Base-by-base conservation (phyloP, 2,329 filamentous ascomycete genomes). In the Curvularia spicifera region DNA sequence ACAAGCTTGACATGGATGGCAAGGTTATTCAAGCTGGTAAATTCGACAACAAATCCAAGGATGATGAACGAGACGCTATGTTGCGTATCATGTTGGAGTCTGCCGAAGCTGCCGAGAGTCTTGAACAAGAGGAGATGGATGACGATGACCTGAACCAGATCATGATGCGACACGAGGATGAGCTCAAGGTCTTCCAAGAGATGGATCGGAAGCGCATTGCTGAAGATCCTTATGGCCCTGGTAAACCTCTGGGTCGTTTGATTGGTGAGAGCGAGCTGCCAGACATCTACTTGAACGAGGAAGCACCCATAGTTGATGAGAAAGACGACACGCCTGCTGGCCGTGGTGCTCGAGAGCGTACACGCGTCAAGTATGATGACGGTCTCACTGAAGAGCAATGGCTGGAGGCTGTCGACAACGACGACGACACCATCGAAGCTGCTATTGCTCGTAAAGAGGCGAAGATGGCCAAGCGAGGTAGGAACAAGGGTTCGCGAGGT, bases 11-110 rank as follows among this genome's bases (percentile, higher is more conserved):
- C 77, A 97, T 99, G 90, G 95, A 99, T 74, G 94, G 95, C 81
- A 99, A 99, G 79, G 93, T 99, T 74, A 99, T 99, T 69, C 95
- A 99, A 76, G 95, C 95, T 59, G 95, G 95, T 87, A 96, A 96
- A 75, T 99, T 99, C 81, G 95, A 99, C 70, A 98, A 99, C 82
- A 99, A 98, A 75, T 99, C 95, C 1, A 98, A 95, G 0, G 95
- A 97, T 76, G 96, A 96, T 53, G 95, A 99, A 78, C 91, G 95
- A 83, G 95, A 99, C 73, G 94, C 95, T 43, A 94, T 99, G 87
- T 83, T 99, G 68, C 89, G 95, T 71, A 96, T 96, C 48, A 87
- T 99, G 72, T 83, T 99, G 60, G 95, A 99, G 76, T 90, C 89
- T 58, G 87, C 87, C 4, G 87, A 89, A 71, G 85, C 83, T 37